Evolutionary conservation across 805 yeast species (phyloP), one percentile per base, ranked within the genome.

Genomic region (Zygosaccharomyces bailii): DNA sequence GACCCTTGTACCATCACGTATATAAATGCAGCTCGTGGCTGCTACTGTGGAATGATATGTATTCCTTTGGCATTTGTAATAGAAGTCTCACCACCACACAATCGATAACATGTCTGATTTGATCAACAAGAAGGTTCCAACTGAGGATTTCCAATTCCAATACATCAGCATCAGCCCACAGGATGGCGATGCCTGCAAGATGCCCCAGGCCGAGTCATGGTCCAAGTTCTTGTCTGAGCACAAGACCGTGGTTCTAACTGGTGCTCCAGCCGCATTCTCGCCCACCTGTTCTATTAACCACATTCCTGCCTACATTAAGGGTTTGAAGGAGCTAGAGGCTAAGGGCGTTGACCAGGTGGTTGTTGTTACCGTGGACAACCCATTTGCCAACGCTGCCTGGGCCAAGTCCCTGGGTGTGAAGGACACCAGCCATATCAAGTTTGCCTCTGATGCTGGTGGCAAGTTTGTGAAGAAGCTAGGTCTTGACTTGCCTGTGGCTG

Each of bases 201-300:
- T 59, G 40, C 59, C 69, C 35, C 54, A 55, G 20, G 47, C 59
- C 23, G 46, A 49, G 7, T 48, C 55, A 9, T 58, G 66, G 52
- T 40, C 52, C 23, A 54, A 58, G 34, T 63, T 65, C 37, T 44
- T 54, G 4, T 51, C 51, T n/a, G 59, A 57, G 18, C 51, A 59
- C 58, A 78, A 79, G 70, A 79, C 73, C 56, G 78, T 82, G 24
- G 79, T 85, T 34, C 70, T 86, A 55, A 86, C 87, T 24, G 74
- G 84, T 47, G 89, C 86, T 25, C 93, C 95, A 50, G 95, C 90
- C 50, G 93, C 95, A 8, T 86, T 85, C 73, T 85, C 95, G 20
- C 95, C 91, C 45, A 79, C 91, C 5, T 85, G 93, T 66, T 74
- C 85, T 39, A 78, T 74, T 40, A 72, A 76, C 55, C 93, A 84